These are phyloP conservation scores for Ophiostoma himal-ulmi DNA, from an alignment of 2,329 filamentous ascomycete genomes.

Conservation along the genomic window DNA sequence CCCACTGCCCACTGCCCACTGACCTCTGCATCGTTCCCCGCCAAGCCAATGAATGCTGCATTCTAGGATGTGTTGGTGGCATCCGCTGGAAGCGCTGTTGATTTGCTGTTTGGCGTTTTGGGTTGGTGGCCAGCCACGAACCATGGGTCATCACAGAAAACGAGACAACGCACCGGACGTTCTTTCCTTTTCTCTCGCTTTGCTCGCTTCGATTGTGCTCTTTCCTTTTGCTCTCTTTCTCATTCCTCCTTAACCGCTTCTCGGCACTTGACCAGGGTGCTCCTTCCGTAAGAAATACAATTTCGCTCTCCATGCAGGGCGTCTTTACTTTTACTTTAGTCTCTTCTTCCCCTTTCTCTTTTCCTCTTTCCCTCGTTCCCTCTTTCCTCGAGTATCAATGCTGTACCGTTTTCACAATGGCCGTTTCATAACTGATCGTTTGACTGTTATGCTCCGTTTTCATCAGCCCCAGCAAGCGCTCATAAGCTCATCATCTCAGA, in stretches of 20 bases:
- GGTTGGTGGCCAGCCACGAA: neutral
- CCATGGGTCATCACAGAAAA: neutral
- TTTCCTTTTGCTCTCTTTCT: neutral
- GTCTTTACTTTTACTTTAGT: neutral
- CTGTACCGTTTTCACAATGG: neutral
- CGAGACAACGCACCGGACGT: neutral
- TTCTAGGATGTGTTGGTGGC: neutral
- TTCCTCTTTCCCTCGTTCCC: too few species aligned
- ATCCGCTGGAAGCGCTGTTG: conserved; percentile 10
- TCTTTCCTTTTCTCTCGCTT: neutral
- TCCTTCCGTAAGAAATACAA: neutral
- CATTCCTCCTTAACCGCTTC: neutral
- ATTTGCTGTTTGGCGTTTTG: neutral
- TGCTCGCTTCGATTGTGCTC: neutral
- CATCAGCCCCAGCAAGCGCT: neutral
- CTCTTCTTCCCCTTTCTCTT: neutral
- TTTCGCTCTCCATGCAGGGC: neutral
- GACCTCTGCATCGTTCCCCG: neutral
- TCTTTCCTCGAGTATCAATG: neutral
- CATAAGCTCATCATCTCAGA: neutral
- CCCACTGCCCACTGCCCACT: neutral
- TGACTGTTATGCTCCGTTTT: neutral
- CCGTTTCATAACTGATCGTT: neutral
- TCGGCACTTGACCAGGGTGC: conserved; percentile 4
- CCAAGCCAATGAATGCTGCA: neutral